Base-by-base conservation (phyloP, 345 rosid genomes). In the Eucalyptus erythrocorys region DNA sequence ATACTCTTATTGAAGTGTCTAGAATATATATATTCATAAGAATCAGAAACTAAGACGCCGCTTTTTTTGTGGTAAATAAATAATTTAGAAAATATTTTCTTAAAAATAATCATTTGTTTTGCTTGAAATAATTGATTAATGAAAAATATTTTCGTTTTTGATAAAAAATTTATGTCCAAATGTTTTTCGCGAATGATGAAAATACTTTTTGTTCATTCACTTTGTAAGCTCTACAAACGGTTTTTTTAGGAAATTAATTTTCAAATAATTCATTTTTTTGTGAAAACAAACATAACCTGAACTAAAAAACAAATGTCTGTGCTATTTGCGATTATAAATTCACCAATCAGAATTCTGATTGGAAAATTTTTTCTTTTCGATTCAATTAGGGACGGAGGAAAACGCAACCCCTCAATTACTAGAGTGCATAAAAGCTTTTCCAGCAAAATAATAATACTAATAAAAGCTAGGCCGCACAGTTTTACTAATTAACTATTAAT, bases 131-230 rank as follows among this genome's bases (percentile, higher is more conserved):
- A 55, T 55, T 21, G 3, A 21, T 55, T 55, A 0, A 55, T 55
- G 13, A 55, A 55, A 1, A 55, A 55, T 22, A 8, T 8, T 55
- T 55, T 55, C 1, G 1, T 55, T 55, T 21, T 55, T 55, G 0
- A 3, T 4, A 55, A 55, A 55, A 55, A 9, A 55, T 4, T 4
- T 3, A 4, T 9, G 5, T 4, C 3, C 2, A 55, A 22, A 55
- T 53, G 22, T 22, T 21, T 53, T 53, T 8, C 4, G 5, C 3
- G 0, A 4, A 22, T 4, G 5, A 10, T 55, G 12, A 0, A 22
- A 21, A 55, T 55, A 9, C 1, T 22, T 55, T 55, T 55, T 22
- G 13, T 55, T 1, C 27, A 22, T 55, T 55, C 2, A 22, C 2
- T 55, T 2, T 55, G 27, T 22, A 55, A 22, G 27, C 27, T 1